Base-by-base conservation (phyloP, 345 rosid genomes). In the Fremontodendron californicum region DNA sequence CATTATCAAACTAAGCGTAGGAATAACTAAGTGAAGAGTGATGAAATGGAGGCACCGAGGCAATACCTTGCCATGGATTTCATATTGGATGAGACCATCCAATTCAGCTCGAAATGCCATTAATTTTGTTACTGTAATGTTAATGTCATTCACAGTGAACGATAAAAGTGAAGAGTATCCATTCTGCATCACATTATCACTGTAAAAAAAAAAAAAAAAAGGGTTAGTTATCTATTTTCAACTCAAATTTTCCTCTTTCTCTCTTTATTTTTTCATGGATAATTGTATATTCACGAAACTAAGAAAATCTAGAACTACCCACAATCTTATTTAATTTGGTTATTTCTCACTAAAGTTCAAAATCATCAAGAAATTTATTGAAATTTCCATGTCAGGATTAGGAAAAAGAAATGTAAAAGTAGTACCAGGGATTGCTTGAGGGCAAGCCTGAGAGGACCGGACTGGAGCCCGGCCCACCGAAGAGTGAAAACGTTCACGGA, bases 381-480 rank as follows among this genome's bases (percentile, higher is more conserved):
- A 65, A 39, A n/a, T 16, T 37, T 65, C 75, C 63, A 29, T 25
- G 39, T 27, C 58, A 12, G 39, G 3, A 8, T 13, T 23, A 9
- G 58, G 16, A 74, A 52, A 31, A 42, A 33, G 8, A 23, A 43
- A 45, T 10, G 29, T 43, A 45, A 45, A 46, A 42, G 71, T 46
- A 23, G 57, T 66, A 96, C 97, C 87, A 76, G 88, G 55, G 89
- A 87, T 71, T 91, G 94, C 92, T 94, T 83, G 58, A 91, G 89
- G 43, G 94, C 93, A 37, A 93, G 94, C 83, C 87, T 96, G 52
- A 96, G 91, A 27, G 95, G 85, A 60, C 95, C 95, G 0, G 97
- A 90, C n/a, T 94, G 88, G 52, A 92, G 95, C 78, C 94, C 97
- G 3, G 97, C 98, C 98, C 95, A 96, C 40, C 97, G 92, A 58